Evolutionary conservation across 2,329 filamentous ascomycete genomes (phyloP).

Genomic region (Sclerotinia nivalis): DNA sequence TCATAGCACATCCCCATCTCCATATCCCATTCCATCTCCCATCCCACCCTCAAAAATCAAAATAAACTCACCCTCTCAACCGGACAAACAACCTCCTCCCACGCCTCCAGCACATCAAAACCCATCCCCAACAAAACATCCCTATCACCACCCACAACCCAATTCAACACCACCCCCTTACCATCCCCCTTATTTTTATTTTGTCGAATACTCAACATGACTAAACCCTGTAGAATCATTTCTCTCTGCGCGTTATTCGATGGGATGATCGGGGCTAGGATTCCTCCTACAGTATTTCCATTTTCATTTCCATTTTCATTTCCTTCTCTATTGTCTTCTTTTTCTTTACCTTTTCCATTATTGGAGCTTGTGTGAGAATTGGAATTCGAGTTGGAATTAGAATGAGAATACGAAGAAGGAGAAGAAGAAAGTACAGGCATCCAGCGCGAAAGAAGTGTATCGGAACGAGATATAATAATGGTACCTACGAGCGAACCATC

Average conservation of each 20-base stretch:
- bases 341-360: neutral
- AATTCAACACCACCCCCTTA: constrained; percentile 55
- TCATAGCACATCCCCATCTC: neutral
- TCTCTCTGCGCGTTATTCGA: constrained; percentile 59
- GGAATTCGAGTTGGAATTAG: neutral
- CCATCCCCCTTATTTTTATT: constrained; percentile 64
- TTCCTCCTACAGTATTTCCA: constrained; percentile 57
- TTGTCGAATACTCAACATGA: constrained; percentile 65
- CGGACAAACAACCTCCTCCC: constrained; percentile 76
- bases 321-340: neutral
- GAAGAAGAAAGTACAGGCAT: constrained; percentile 59
- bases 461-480: constrained; percentile 63
- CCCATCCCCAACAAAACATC: constrained; percentile 78
- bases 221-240: constrained; percentile 63
- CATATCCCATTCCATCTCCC: neutral
- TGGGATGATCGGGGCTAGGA: constrained; percentile 66
- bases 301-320: neutral
- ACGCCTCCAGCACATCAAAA: constrained; percentile 75
- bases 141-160: constrained; percentile 38
- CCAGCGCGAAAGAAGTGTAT: constrained; percentile 59
- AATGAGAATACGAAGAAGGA: neutral
- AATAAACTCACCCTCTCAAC: constrained; percentile 50
- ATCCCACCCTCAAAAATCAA: neutral
- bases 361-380: neutral
- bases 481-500: constrained; percentile 64